phyloP scores from a whole-genome alignment of 768 basidiomycete genomes.

The Trametes cinnabarina region DNA sequence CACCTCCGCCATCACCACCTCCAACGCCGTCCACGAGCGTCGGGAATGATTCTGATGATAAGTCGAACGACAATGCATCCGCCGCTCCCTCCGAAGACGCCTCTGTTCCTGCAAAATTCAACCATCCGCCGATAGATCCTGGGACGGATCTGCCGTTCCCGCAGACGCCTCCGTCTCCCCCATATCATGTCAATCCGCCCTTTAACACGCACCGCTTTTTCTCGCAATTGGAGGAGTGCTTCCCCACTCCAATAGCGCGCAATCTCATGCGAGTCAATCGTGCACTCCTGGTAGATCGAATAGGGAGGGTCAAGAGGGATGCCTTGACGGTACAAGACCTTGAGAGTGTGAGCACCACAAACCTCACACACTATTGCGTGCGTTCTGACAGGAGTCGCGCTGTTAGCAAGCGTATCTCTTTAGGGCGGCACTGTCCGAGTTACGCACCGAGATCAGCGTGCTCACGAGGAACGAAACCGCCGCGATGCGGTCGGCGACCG shows the following conservation, averaged over 20 bases:
- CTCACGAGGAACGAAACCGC: slow-evolving; percentile 82
- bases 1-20: slow-evolving; percentile 9
- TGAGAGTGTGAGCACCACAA: slow-evolving; percentile 62
- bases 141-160: slow-evolving; percentile 20
- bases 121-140: slow-evolving; percentile 17
- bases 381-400: background rate
- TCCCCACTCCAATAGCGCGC: slow-evolving; percentile 69
- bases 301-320: slow-evolving; percentile 67
- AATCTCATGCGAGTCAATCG: slow-evolving; percentile 83
- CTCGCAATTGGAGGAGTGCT: slow-evolving; percentile 64
- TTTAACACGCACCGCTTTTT: slow-evolving; percentile 85
- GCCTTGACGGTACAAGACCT: slow-evolving; percentile 74
- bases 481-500: slow-evolving; percentile 70
- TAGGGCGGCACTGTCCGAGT: slow-evolving; percentile 87
- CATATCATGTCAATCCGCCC: slow-evolving; percentile 61
- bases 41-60: background rate
- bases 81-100: slow-evolving; percentile 2
- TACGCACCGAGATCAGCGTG: slow-evolving; percentile 82
- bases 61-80: background rate
- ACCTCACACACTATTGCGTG: background rate
- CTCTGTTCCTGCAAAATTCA: slow-evolving; percentile 11
- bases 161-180: slow-evolving; percentile 24
- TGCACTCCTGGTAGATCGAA: slow-evolving; percentile 73
- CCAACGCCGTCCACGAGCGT: background rate
- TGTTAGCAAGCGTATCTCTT: slow-evolving; percentile 91